Base-by-base conservation (phyloP, 108 stramenopile species). In the Aureococcus anophagefferens region DNA sequence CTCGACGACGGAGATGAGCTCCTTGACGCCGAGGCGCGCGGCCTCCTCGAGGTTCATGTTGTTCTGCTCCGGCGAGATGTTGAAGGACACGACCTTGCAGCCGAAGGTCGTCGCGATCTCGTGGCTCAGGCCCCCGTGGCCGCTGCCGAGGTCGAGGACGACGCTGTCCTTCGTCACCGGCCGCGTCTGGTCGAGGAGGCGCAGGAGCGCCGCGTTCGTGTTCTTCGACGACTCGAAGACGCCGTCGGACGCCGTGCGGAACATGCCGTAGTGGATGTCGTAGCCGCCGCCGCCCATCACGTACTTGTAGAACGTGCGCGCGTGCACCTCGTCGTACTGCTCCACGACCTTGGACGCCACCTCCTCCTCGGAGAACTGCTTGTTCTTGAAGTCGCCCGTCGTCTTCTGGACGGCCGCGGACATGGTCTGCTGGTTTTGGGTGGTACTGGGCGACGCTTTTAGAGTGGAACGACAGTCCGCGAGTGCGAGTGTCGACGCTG, bases 231-330 rank as follows among this genome's bases (percentile, higher is more conserved):
- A 59, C 25, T 59, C 51, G 25, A 59, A 59, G 25, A 59, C 51
- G 25, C 51, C 51, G 25, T 59, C 51, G 25, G 51, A 9, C 17
- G 25, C 51, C 21, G 14, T 59, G 21, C 51, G 17, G 25, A 59
- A 59, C 21, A 59, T 59, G 51, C 51, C 51, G 25, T 59, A 59
- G 51, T 59, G 51, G 51, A 59, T 59, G 51, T 59, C 51, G 51
- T 59, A 59, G 51, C 51, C 51, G 51, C 51, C 51, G 51, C 51
- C 51, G 51, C 51, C 51, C 51, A 59, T 59, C 7, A 59, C 51
- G 51, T 59, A 59, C 51, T 59, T 59, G 51, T 59, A 59, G 25
- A 59, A 59, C 7, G 51, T 59, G 21, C 51, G 51, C 51, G 51
- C 51, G 51, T 59, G 51, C 51, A 11, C 51, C 51, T 59, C 51